phyloP scores from a whole-genome alignment of 768 basidiomycete species.

The Nidula microcarpa region DNA sequence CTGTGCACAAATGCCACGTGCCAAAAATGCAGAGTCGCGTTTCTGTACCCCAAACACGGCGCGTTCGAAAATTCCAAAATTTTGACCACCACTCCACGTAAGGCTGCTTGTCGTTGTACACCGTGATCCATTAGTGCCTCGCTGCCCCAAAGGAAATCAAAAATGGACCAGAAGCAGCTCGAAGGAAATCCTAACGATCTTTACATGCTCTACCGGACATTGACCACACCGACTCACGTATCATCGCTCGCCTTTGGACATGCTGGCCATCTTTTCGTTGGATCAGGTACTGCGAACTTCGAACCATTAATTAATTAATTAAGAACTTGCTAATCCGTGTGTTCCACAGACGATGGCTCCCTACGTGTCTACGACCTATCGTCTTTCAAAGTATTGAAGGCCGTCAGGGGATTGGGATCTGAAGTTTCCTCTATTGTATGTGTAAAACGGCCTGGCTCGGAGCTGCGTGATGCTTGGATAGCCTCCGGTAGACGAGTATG shows the following conservation, averaged over 20 bases:
- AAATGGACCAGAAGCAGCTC: conserved; percentile 2
- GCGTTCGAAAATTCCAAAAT: no score
- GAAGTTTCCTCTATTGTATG: conserved; percentile 66
- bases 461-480: conserved; percentile 56
- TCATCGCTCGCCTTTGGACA: conserved; percentile 52
- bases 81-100: no score
- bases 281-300: conserved; percentile 46
- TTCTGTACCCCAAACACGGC: no score
- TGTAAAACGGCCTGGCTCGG: conserved; percentile 32
- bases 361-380: conserved; percentile 64
- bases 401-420: conserved; percentile 49
- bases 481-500: conserved; percentile 60
- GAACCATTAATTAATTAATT: background rate
- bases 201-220: conserved; percentile 11
- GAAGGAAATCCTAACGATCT: conserved; percentile 6
- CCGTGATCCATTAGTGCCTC: no score
- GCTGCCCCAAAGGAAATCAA: background rate
- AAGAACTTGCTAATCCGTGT: background rate
- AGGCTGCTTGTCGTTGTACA: no score
- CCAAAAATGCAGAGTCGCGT: no score
- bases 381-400: conserved; percentile 58
- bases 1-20: no score
- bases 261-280: conserved; percentile 49
- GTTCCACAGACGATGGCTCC: conserved; percentile 57
- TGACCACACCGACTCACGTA: conserved; percentile 24